Base-by-base conservation (phyloP, 306 rosid species). In the Hippophae gyantsensis region DNA sequence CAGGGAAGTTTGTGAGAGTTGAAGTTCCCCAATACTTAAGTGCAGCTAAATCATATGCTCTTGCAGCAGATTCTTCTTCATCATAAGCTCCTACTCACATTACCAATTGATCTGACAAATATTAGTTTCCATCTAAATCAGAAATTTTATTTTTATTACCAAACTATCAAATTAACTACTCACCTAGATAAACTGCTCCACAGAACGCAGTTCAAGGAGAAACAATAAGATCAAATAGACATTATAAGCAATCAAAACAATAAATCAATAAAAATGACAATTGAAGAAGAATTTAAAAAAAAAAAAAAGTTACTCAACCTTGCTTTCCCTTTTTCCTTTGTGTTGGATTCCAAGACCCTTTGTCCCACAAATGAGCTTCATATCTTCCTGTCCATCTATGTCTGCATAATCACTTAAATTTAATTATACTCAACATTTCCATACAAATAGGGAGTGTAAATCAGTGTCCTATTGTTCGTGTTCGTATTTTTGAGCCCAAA, bases 121-220 rank as follows among this genome's bases (percentile, higher is more conserved):
- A 13, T 23, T 25, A 66, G 46, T 7, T 70, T 43, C 52, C 44
- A 57, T 43, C 46, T 23, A 25, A 41, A 61, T 7, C 23, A 18
- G 54, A 46, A 41, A 54, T 9, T 25, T n/a, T 50, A 25, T 6
- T 68, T 26, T 9, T 58, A 57, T 53, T 49, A 63, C 66, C 42
- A 62, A 52, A 57, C 50, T 46, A 63, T 66, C 38, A 62, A 52
- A 10, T 48, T 25, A 57, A 64, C 32, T 49, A 57, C 75, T 80
- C 56, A 85, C 97, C 97, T 54, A 89, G 61, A 76, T 89, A 89
- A 52, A 89, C 97, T 83, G 87, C 71, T 70, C 74, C 75, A 56
- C 48, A 41, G 60, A 71, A 68, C 70, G 26, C 73, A 67, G 10
- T 56, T 55, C 67, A 51, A 64, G 52, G 47, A 41, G 42, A 41